Conservation (phyloP, 805 yeast species). For the Spathaspora girioi region DNA sequence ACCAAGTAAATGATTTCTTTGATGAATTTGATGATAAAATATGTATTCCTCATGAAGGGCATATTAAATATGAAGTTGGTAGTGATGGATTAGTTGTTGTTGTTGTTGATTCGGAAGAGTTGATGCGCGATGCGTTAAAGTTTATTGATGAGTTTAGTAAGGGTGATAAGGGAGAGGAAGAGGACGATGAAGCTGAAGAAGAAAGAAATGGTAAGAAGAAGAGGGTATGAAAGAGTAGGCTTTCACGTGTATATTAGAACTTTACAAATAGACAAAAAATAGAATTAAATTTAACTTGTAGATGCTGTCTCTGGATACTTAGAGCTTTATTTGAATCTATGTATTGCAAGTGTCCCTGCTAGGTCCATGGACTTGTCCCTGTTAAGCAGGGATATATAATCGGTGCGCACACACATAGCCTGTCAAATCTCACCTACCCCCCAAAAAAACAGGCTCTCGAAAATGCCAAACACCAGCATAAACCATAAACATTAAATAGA, state of each 20-base stretch:
- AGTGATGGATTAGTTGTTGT: conserved; percentile 58
- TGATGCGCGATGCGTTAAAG: conserved; percentile 35
- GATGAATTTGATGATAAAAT: conserved; percentile 49
- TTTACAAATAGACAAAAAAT: neutral
- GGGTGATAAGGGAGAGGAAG: conserved; percentile 3
- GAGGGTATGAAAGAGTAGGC: neutral
- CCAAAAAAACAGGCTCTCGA: neutral
- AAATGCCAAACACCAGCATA: neutral
- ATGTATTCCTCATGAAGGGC: conserved; percentile 53
- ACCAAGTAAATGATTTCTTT: conserved; percentile 48
- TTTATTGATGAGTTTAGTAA: conserved; percentile 40
- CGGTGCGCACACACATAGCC: neutral
- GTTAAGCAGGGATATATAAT: neutral
- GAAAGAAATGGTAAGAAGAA: conserved; percentile 2
- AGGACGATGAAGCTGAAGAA: conserved; percentile 4
- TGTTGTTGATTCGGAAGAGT: conserved; percentile 40
- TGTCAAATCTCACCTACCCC: neutral
- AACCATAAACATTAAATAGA: neutral
- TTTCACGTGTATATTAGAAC: neutral
- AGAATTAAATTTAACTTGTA: neutral
- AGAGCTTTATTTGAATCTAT: too few relatives aligned
- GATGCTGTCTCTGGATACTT: neutral
- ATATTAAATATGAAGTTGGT: conserved; percentile 57
- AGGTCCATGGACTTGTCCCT: too few relatives aligned
- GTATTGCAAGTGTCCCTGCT: too few relatives aligned